Evolutionary conservation across 345 rosid species (phyloP).

Genomic region (Moringa oleifera): DNA sequence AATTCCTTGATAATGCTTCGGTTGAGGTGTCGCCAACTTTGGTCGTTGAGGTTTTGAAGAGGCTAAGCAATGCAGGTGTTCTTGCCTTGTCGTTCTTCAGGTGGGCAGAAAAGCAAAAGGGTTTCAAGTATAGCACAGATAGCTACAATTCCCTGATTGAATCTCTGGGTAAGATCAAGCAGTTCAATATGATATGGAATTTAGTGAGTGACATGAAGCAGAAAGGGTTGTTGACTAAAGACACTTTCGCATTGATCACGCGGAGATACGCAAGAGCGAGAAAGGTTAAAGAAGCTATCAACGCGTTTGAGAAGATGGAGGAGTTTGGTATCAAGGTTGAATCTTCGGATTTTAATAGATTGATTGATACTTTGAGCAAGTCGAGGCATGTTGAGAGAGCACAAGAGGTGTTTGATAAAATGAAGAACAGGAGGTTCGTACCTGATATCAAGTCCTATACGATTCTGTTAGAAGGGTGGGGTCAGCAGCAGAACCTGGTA

Average conservation of each 20-base stretch:
- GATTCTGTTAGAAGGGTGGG: constrained; percentile 85
- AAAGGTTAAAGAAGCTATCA: constrained; percentile 64
- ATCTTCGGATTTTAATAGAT: constrained; percentile 51
- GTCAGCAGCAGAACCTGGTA: constrained; percentile 52
- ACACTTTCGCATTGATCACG: constrained; percentile 65
- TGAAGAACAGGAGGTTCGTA: constrained; percentile 54
- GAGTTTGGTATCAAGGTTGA: constrained; percentile 60
- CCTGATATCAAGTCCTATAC: constrained; percentile 72
- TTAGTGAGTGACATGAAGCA: constrained; percentile 67
- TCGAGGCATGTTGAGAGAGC: constrained; percentile 65
- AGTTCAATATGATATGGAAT: constrained; percentile 59
- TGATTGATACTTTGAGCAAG: constrained; percentile 61
- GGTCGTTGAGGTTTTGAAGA: constrained; percentile 53
- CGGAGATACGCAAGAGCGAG: constrained; percentile 72
- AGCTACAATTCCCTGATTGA: constrained; percentile 74
- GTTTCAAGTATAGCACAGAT: constrained; percentile 45
- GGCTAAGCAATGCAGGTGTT: constrained; percentile 71
- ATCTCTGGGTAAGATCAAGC: constrained; percentile 79
- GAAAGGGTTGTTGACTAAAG: constrained; percentile 51
- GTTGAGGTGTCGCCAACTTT: constrained; percentile 43
- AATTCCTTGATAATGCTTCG: constrained; percentile 38
- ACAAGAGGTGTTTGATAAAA: constrained; percentile 80
- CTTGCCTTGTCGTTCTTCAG: constrained; percentile 62
- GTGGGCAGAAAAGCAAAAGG: constrained; percentile 73
- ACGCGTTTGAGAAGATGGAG: constrained; percentile 69